phyloP scores from a whole-genome alignment of 23 red algal genomes.

The Gracilariopsis chorda region DNA sequence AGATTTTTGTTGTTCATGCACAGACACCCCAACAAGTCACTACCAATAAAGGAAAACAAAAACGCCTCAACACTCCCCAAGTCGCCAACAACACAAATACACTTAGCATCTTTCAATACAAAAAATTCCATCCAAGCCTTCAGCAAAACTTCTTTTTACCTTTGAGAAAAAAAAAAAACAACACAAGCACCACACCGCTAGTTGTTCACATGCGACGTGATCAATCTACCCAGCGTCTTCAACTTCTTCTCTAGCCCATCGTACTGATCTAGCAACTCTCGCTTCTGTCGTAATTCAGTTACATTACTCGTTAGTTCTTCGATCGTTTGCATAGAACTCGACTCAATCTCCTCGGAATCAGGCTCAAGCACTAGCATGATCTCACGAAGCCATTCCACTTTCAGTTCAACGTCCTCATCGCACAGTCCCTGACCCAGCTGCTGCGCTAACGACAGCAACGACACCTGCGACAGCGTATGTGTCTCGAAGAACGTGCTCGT shows the following conservation, averaged over 20 bases:
- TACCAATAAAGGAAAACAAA: too few species aligned
- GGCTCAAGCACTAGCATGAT: conserved; percentile 63
- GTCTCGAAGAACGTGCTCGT: conserved; percentile 46
- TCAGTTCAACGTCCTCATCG: conserved; percentile 37
- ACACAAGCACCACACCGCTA: not conserved
- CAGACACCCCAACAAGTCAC: too few species aligned
- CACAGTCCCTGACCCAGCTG: conserved; percentile 34
- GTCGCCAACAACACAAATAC: too few species aligned
- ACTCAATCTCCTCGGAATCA: conserved; percentile 43
- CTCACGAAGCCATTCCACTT: conserved; percentile 65
- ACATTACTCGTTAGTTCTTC: conserved; percentile 30
- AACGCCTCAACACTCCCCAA: too few species aligned
- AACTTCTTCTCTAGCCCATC: conserved; percentile 59
- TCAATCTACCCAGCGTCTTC: conserved; percentile 50
- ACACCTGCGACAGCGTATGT: conserved; percentile 47
- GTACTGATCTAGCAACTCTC: conserved; percentile 38
- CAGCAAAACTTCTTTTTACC: too few species aligned
- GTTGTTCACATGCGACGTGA: conserved; percentile 41
- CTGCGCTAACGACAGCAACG: conserved; percentile 35
- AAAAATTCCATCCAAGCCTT: too few species aligned
- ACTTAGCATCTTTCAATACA: too few species aligned
- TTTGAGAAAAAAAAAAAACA: too few species aligned
- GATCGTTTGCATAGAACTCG: conserved; percentile 26
- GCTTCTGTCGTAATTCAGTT: conserved; percentile 38
- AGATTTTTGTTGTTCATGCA: too few species aligned